A percentile compares a stretch with the other conserved stretches of the same genome.
Conservation (phyloP, 805 yeast species). For the Myxozyma neotropica region DNA sequence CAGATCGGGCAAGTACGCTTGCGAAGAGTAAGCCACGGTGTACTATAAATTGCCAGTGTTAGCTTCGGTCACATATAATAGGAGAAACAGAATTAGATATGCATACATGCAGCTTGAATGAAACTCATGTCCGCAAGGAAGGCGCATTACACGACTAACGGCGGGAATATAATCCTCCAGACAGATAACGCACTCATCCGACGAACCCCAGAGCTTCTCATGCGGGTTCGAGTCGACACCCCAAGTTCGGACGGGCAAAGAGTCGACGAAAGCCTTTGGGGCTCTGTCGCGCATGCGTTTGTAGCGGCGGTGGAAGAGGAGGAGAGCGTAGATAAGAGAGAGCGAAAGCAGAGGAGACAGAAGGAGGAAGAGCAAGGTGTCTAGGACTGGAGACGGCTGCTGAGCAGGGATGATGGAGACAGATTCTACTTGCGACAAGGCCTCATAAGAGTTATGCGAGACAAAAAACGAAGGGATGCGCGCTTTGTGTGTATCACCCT, state of each 20-base stretch:
- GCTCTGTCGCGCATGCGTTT: conserved; percentile 44
- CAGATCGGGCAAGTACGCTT: conserved; percentile 63
- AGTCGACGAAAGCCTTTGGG: conserved; percentile 43
- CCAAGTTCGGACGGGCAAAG: conserved; percentile 46
- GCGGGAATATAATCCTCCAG: conserved; percentile 56
- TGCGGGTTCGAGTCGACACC: conserved; percentile 26
- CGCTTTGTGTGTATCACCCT: conserved; percentile 49
- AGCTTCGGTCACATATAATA: too few relatives aligned
- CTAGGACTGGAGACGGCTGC: conserved; percentile 43
- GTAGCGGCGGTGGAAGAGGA: conserved; percentile 44
- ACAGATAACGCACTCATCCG: conserved; percentile 63
- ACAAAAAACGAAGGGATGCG: conserved; percentile 57
- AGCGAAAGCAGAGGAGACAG: conserved; percentile 48
- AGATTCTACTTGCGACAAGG: conserved; percentile 25
- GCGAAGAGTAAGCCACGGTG: conserved; percentile 61
- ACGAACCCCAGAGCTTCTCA: conserved; percentile 46
- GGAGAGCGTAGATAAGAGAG: conserved; percentile 42
- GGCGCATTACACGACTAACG: conserved; percentile 51
- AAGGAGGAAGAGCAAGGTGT: conserved; percentile 44
- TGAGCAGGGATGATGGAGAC: conserved; percentile 36
- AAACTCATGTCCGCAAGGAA: conserved; percentile 64
- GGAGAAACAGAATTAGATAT: not conserved
- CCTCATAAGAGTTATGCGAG: conserved; percentile 48
- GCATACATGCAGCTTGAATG: conserved; percentile 55
- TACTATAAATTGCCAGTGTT: conserved; percentile 19